Conservation (phyloP, 768 basidiomycete genomes). For the Mycena chlorophos region DNA sequence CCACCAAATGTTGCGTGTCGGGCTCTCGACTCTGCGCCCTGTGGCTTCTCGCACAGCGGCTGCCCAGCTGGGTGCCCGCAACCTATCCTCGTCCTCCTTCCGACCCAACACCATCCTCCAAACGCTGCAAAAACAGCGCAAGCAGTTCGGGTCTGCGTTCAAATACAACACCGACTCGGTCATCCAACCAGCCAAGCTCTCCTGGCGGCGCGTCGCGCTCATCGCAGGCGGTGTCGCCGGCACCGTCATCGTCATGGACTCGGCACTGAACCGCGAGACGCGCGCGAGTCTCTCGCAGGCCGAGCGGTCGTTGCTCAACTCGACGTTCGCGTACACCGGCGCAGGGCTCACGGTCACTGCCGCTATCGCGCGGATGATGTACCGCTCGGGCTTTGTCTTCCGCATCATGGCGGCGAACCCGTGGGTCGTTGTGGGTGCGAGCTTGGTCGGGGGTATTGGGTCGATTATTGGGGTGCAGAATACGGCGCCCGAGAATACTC, state of each 20-base stretch:
- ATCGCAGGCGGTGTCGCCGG: constrained; percentile 59
- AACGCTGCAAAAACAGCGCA: constrained; percentile 17
- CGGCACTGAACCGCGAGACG: constrained; percentile 76
- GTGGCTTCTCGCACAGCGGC: constrained; percentile 11
- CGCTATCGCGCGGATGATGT: constrained; percentile 75
- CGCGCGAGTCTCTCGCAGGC: constrained; percentile 60
- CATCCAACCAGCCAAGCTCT: constrained; percentile 39
- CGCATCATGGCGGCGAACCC: constrained; percentile 84
- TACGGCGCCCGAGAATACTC: constrained; percentile 73
- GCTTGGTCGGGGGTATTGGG: constrained; percentile 77
- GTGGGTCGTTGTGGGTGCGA: constrained; percentile 82
- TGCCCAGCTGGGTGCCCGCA: constrained; percentile 13
- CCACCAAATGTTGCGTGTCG: constrained; percentile 19
- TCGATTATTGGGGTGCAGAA: constrained; percentile 82
- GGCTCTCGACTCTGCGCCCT: constrained; percentile 20
- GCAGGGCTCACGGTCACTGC: constrained; percentile 78
- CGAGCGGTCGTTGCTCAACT: constrained; percentile 72
- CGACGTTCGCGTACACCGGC: constrained; percentile 82
- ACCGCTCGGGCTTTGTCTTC: constrained; percentile 64
- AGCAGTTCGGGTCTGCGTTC: background rate
- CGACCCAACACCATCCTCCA: constrained; percentile 16
- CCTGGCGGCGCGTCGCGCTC: constrained; percentile 36
- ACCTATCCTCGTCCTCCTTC: constrained; percentile 18
- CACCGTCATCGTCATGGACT: constrained; percentile 61
- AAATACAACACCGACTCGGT: constrained; percentile 43